These are phyloP conservation scores for Urostyla sp. DNA, from an alignment of 73 alveolate genomes.

Conservation along the genomic window DNA sequence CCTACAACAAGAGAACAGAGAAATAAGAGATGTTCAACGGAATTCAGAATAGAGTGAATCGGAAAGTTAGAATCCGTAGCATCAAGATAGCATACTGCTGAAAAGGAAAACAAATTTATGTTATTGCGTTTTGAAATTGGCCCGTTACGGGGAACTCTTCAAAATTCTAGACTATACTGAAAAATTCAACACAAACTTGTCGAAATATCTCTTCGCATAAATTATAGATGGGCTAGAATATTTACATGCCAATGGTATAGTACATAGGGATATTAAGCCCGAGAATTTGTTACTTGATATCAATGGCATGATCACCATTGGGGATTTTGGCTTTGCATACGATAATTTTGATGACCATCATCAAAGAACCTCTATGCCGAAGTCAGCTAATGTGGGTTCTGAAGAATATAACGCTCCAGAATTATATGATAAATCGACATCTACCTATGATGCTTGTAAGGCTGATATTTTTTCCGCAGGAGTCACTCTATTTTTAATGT, in stretches of 20 bases:
- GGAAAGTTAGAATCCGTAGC: too few relatives aligned
- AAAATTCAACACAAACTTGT: slow-evolving; percentile 33
- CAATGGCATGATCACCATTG: slow-evolving; percentile 48
- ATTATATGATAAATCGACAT: slow-evolving; percentile 13
- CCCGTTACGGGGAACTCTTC: slow-evolving; percentile 58
- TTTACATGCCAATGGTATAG: slow-evolving; percentile 51
- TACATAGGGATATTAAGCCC: slow-evolving; percentile 67
- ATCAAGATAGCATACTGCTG: neutral
- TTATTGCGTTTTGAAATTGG: slow-evolving; percentile 61
- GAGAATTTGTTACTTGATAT: slow-evolving; percentile 60
- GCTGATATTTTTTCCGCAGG: slow-evolving; percentile 64
- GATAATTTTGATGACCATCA: slow-evolving; percentile 12
- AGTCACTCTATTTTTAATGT: slow-evolving; percentile 46
- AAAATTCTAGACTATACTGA: slow-evolving; percentile 43
- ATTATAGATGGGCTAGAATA: slow-evolving; percentile 53
- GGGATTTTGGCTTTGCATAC: slow-evolving; percentile 66
- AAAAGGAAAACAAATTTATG: slow-evolving; percentile 46
- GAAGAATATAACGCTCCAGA: slow-evolving; percentile 71
- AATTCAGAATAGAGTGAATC: too few relatives aligned
- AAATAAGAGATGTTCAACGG: too few relatives aligned
- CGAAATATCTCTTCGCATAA: slow-evolving; percentile 10
- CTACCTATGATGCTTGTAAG: slow-evolving; percentile 44
- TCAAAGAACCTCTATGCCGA: slow-evolving; percentile 1
- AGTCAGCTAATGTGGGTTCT: slow-evolving; percentile 31
- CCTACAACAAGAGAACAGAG: too few relatives aligned